These are phyloP conservation scores for Glycine tomentella DNA, from an alignment of 306 rosid species.

Conservation along the genomic window DNA sequence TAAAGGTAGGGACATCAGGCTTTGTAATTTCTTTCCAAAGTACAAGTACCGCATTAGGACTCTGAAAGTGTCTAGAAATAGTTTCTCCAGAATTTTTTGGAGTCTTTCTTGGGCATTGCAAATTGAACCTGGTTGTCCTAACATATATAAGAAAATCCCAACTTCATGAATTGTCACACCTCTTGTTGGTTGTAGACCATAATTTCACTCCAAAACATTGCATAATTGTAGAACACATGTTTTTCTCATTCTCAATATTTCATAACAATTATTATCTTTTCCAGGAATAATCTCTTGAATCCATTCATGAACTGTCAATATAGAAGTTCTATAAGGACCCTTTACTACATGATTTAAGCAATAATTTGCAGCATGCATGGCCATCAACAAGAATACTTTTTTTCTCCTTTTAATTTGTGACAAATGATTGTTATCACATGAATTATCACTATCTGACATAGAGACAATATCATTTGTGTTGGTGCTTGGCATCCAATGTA, in stretches of 20 bases:
- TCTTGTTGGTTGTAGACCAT: neutral
- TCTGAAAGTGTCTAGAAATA: neutral
- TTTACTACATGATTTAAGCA: no score
- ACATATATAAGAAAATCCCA: neutral
- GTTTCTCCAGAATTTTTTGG: neutral
- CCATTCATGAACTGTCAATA: no score
- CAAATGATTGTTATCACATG: no score
- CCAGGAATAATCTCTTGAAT: no score
- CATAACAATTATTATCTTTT: no score
- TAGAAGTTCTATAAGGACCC: no score
- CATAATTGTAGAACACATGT: neutral
- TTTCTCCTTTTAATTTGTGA: no score
- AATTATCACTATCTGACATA: no score
- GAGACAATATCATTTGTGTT: no score
- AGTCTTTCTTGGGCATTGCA: neutral
- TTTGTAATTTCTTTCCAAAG: neutral
- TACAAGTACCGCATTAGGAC: neutral
- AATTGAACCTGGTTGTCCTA: neutral
- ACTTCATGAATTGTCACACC: neutral
- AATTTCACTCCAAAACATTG: neutral
- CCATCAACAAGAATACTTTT: neutral
- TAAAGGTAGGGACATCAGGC: neutral
- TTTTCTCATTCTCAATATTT: no score
- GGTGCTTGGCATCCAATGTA: no score
- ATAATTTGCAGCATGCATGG: no score